Percentiles rank a stretch among this genome's conserved stretches.
Conservation (phyloP, 192 early-diverging fungal species). For the Hyaloraphidium curvatum region DNA sequence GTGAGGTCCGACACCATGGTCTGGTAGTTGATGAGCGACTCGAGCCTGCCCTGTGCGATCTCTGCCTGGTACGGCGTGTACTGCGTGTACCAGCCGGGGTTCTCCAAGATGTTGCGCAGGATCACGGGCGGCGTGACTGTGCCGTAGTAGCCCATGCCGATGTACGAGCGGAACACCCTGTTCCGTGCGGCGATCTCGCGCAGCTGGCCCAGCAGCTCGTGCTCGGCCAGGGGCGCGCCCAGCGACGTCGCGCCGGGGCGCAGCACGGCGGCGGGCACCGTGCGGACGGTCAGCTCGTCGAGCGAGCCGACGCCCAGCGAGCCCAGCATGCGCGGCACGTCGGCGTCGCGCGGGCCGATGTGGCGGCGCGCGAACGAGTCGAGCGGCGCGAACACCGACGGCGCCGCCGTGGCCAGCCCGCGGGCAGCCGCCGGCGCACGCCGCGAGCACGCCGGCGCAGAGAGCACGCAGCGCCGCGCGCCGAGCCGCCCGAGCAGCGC, state of each 20-base stretch:
- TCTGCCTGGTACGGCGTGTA: constrained; percentile 99
- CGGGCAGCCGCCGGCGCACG: no score
- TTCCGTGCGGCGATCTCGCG: constrained; percentile 76
- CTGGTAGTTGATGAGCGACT: constrained; percentile 94
- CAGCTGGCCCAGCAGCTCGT: constrained; percentile 65
- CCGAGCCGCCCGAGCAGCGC: no score
- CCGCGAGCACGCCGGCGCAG: no score
- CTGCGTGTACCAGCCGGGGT: constrained; percentile 98
- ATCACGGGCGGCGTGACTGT: constrained; percentile 86
- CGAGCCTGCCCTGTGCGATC: constrained; percentile 94
- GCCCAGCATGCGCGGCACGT: constrained; percentile 68
- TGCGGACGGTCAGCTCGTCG: constrained; percentile 62
- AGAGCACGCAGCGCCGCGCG: no score
- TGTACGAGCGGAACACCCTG: constrained; percentile 77
- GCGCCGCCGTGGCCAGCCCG: background rate
- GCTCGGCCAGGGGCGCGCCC: constrained; percentile 56
- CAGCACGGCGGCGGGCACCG: constrained; percentile 66
- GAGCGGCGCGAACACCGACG: constrained; percentile 15
- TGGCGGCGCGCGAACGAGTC: constrained; percentile 62
- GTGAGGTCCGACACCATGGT: constrained; percentile 92
- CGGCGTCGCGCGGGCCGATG: constrained; percentile 56
- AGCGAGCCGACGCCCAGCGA: constrained; percentile 55
- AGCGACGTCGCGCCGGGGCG: constrained; percentile 50
- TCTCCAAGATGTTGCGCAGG: constrained; percentile 91
- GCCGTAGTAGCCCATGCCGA: constrained; percentile 90